A percentile compares a stretch with the other conserved stretches of the same genome.
Evolutionary conservation across 495 filamentous ascomycete species (phyloP).

Genomic region (Penicillium cosmopolitanum): DNA sequence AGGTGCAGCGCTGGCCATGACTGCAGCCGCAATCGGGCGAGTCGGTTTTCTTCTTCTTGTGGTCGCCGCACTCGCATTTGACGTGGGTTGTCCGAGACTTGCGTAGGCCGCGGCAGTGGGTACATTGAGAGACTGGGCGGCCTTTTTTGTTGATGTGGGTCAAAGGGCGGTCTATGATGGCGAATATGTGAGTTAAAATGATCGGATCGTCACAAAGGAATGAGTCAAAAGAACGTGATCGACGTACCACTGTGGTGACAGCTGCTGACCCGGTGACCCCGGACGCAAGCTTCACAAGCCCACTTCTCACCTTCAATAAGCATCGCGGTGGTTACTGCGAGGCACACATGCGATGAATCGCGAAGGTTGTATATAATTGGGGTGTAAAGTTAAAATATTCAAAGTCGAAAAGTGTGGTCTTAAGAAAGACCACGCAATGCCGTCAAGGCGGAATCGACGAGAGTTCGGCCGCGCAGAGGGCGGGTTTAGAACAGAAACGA

Average conservation of each 20-base stretch:
- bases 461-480: slow-evolving; percentile 36
- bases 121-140: slow-evolving; percentile 96
- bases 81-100: slow-evolving; percentile 95
- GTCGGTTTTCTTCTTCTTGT: slow-evolving; percentile 70
- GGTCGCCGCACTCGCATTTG: slow-evolving; percentile 94
- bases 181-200: slow-evolving; percentile 18
- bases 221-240: slow-evolving; percentile 18
- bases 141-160: slow-evolving; percentile 98
- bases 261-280: slow-evolving; percentile 92
- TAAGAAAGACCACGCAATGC: slow-evolving; percentile 35
- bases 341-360: slow-evolving; percentile 52
- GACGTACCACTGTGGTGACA: slow-evolving; percentile 87
- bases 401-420: slow-evolving; percentile 28
- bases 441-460: slow-evolving; percentile 44
- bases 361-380: slow-evolving; percentile 30
- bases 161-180: slow-evolving; percentile 76
- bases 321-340: slow-evolving; percentile 60
- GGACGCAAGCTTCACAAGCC: slow-evolving; percentile 91
- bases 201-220: not conserved
- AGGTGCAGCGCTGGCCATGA: slow-evolving; percentile 90
- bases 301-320: slow-evolving; percentile 89
- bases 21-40: slow-evolving; percentile 81
- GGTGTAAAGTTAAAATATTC: slow-evolving; percentile 7
- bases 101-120: slow-evolving; percentile 94
- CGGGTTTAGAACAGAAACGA: slow-evolving; percentile 32